These are phyloP conservation scores for Dendrobium huoshanense DNA, from an alignment of 106 monocot species.

Conservation along the genomic window DNA sequence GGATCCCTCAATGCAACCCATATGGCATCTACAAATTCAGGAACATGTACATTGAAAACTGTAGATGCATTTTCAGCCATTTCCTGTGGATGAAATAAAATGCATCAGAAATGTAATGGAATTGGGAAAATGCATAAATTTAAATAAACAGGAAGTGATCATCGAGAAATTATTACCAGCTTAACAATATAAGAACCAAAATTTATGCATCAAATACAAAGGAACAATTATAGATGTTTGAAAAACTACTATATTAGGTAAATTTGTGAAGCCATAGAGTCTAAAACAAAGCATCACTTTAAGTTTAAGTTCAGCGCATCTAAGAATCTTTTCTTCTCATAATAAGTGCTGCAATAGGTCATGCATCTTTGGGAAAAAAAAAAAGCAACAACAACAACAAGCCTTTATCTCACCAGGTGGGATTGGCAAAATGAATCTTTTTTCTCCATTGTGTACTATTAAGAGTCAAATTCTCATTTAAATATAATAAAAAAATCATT, in stretches of 20 bases:
- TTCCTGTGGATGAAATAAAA: constrained; percentile 53
- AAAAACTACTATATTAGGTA: not conserved
- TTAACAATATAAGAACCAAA: not conserved
- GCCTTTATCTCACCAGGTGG: no score
- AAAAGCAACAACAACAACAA: not conserved
- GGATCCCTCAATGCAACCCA: constrained; percentile 89
- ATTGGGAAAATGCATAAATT: not conserved
- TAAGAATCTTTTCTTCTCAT: not conserved
- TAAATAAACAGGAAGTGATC: not conserved
- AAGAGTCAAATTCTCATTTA: no score
- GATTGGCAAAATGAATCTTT: no score
- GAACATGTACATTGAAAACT: constrained; percentile 98
- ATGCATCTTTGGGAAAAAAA: not conserved
- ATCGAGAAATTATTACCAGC: not conserved
- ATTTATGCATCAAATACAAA: not conserved
- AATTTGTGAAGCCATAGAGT: not conserved
- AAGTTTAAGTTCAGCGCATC: not conserved
- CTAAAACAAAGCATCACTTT: not conserved
- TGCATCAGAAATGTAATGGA: not conserved
- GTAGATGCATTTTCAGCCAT: constrained; percentile 99
- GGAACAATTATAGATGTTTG: not conserved
- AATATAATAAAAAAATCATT: no score
- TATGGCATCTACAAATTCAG: constrained; percentile 98
- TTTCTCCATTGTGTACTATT: no score
- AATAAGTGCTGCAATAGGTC: not conserved